Base-by-base conservation (phyloP, 306 rosid genomes). In the barrel medic (Medicago truncatula) region DNA sequence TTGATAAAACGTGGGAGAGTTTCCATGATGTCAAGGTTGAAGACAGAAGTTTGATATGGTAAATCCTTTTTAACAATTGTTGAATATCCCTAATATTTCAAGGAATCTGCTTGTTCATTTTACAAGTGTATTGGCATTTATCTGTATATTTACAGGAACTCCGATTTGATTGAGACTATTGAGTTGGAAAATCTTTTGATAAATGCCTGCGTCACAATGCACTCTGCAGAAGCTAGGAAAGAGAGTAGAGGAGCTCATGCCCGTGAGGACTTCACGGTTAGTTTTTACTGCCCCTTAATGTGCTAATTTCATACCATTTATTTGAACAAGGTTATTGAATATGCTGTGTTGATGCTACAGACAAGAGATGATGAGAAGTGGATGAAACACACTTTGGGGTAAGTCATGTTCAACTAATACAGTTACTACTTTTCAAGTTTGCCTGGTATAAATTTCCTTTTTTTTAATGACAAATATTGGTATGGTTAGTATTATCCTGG, bases 211-310 rank as follows among this genome's bases (percentile, higher is more conserved):
- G 50, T 91, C 86, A 91, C 95, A 59, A 85, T 91, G 95, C 95
- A 87, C 82, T 91, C 97, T 60, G 97, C 97, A 54, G 97, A 91
- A 87, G 97, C 97, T 63, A 87, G 97, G 88, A 83, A 93, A 86
- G 98, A 93, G 84, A 93, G 96, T 78, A 84, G 98, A 85, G 98
- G 98, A 46, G 98, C 98, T 43, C 98, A 93, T 79, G 95, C 95
- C 54, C 98, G 91, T 1, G 98, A 93, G 85, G 98, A 93, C 78
- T 93, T 93, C 80, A 65, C 90, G 46, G 98, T 93, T 57, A 64
- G 91, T 86, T 16, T 70, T 46, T 44, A 61, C 57, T 6, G 11
- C 57, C 59, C 3, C 59, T 16, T 44, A 43, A 23, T n/a, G 6
- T 70, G 20, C 11, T 53, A n/a, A 21, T 67, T 80, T 62, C 76